These are phyloP conservation scores for Spinacia oleracea DNA, from an alignment of 179 eudicot species.

Conservation along the genomic window DNA sequence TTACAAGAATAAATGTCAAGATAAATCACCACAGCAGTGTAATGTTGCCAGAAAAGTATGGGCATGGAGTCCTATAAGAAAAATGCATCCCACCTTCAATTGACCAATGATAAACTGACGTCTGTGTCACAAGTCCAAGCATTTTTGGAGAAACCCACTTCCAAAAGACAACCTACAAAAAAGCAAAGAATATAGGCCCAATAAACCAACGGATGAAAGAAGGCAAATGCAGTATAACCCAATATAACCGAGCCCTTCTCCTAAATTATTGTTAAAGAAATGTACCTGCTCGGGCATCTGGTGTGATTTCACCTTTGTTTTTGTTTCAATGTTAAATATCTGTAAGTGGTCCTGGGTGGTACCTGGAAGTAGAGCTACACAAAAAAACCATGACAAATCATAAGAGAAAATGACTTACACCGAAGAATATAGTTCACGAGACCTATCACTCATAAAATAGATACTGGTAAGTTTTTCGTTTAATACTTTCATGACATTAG, in stretches of 20 bases:
- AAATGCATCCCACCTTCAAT: constrained; percentile 64
- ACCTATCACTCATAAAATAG: not conserved
- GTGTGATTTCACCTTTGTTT: constrained; percentile 88
- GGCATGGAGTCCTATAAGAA: constrained; percentile 9
- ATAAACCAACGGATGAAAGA: not conserved
- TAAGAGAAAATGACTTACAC: constrained; percentile 18
- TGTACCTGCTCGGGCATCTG: constrained; percentile 99
- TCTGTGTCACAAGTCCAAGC: constrained; percentile 91
- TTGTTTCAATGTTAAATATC: constrained; percentile 88
- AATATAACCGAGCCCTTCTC: not conserved
- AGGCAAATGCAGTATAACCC: not conserved
- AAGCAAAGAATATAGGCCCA: constrained; percentile 14
- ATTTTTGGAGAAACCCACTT: constrained; percentile 87
- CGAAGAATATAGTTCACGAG: not conserved
- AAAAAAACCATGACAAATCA: constrained; percentile 24
- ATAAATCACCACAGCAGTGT: constrained; percentile 7
- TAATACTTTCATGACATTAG: no score
- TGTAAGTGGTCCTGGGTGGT: constrained; percentile 97
- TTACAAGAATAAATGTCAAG: constrained; percentile 9
- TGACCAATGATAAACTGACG: constrained; percentile 95
- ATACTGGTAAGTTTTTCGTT: no score
- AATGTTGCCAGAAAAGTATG: constrained; percentile 9
- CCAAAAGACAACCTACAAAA: constrained; percentile 81
- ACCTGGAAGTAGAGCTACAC: constrained; percentile 87
- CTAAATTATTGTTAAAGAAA: not conserved